Conservation (phyloP, 176 grass and related monocot genomes). For the Bonia amplexicaulis region DNA sequence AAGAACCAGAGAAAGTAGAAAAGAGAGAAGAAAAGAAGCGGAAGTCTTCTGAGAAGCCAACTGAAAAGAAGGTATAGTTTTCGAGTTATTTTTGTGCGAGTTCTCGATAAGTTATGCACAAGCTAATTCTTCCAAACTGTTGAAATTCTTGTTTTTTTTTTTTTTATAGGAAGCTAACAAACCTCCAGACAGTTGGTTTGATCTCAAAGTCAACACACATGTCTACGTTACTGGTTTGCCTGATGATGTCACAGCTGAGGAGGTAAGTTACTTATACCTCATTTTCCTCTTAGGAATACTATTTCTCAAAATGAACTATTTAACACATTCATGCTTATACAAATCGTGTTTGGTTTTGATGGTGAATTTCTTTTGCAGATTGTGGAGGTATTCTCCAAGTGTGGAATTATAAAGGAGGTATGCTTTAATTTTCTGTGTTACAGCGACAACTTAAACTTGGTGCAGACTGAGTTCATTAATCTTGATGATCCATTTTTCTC, state of each 20-base stretch:
- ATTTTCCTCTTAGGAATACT: constrained; percentile 19
- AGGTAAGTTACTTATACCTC: constrained; percentile 52
- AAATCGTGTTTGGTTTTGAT: constrained; percentile 3
- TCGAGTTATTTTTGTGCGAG: constrained; percentile 8
- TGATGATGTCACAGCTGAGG: constrained; percentile 78
- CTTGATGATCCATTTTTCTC: background rate
- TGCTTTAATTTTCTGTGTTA: constrained; percentile 7
- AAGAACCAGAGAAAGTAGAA: constrained; percentile 51
- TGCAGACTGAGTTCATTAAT: background rate
- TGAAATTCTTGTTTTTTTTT: background rate
- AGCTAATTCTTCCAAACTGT: background rate
- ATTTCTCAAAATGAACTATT: constrained; percentile 7
- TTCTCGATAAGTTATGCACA: background rate
- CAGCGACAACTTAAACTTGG: background rate
- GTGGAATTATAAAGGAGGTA: constrained; percentile 98
- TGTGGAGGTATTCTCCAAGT: constrained; percentile 92
- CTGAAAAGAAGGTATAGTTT: constrained; percentile 74
- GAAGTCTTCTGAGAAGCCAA: constrained; percentile 60
- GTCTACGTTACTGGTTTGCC: constrained; percentile 87
- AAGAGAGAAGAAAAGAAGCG: constrained; percentile 62
- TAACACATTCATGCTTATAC: background rate
- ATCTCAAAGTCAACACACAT: constrained; percentile 95
- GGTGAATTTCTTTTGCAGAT: constrained; percentile 61
- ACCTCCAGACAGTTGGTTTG: constrained; percentile 98
- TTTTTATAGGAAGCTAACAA: constrained; percentile 80